These are phyloP conservation scores for Aphanomyces cochlioides DNA, from an alignment of 352 stramenopile genomes.

Conservation along the genomic window DNA sequence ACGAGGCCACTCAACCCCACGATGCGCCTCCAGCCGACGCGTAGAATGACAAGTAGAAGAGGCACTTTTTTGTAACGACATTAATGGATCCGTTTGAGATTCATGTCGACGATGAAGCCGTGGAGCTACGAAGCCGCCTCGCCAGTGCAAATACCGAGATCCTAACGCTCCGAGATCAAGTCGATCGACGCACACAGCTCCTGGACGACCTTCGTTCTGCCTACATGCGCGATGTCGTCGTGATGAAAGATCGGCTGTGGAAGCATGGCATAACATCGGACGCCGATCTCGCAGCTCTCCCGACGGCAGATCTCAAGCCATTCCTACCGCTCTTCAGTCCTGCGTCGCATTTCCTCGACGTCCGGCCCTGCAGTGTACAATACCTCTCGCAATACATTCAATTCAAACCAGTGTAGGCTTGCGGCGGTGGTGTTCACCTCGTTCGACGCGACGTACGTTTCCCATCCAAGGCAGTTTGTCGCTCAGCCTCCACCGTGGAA, in stretches of 20 bases:
- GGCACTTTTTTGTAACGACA: slow-evolving; percentile 9
- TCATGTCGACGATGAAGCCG: slow-evolving; percentile 6
- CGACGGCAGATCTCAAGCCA: slow-evolving; percentile 12
- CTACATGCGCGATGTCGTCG: slow-evolving; percentile 18
- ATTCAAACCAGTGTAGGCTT: slow-evolving; percentile 12
- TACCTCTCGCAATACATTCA: neutral
- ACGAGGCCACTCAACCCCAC: slow-evolving; percentile 3
- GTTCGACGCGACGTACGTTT: slow-evolving; percentile 9
- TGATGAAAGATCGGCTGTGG: slow-evolving; percentile 13
- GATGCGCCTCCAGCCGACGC: neutral
- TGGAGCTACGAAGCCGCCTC: neutral
- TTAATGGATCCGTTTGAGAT: slow-evolving; percentile 6
- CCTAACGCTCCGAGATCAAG: slow-evolving; percentile 4
- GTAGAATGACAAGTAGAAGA: slow-evolving; percentile 9
- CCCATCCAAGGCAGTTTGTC: too few species aligned
- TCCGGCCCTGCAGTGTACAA: slow-evolving; percentile 7
- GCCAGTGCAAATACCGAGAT: neutral
- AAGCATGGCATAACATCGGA: slow-evolving; percentile 4
- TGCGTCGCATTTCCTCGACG: neutral
- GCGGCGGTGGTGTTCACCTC: neutral
- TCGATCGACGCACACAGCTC: slow-evolving; percentile 19
- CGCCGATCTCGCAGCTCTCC: slow-evolving; percentile 4
- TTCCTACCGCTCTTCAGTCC: slow-evolving; percentile 22
- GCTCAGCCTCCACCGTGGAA: neutral
- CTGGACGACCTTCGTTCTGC: slow-evolving; percentile 15